Percentiles rank a stretch among this genome's conserved stretches.
phyloP scores from a whole-genome alignment of 2,329 filamentous ascomycete genomes.

The Pseudocercospora fijiensis region DNA sequence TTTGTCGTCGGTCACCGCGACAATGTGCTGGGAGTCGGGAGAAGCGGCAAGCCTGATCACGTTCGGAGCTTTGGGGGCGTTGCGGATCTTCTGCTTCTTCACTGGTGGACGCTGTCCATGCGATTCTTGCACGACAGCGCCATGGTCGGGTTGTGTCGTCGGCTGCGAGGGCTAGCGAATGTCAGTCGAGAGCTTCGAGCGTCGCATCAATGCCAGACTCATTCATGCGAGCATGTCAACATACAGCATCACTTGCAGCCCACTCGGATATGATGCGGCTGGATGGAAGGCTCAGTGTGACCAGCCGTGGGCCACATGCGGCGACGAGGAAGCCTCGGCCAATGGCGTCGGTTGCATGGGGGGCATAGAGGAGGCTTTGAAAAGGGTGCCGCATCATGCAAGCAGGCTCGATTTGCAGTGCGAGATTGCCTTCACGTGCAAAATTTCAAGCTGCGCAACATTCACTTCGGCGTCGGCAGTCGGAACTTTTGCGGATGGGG shows the following conservation, averaged over 20 bases:
- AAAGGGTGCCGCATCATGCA: slow-evolving; percentile 42
- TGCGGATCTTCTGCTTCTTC: slow-evolving; percentile 37
- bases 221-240: not conserved
- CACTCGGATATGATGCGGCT: slow-evolving; percentile 62
- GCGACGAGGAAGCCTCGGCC: slow-evolving; percentile 61
- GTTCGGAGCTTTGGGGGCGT: slow-evolving; percentile 53
- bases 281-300: slow-evolving; percentile 62
- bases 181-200: not conserved
- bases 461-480: not conserved
- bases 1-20: slow-evolving; percentile 90
- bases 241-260: slow-evolving; percentile 41
- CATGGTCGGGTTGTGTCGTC: not conserved
- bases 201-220: not conserved
- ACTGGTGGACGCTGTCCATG: slow-evolving; percentile 30
- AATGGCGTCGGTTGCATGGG: slow-evolving; percentile 12
- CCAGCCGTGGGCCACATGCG: slow-evolving; percentile 69
- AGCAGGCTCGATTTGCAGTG: too few relatives aligned
- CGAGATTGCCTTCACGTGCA: not conserved
- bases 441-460: not conserved
- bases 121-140: slow-evolving; percentile 15
- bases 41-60: slow-evolving; percentile 69
- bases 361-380: slow-evolving; percentile 41
- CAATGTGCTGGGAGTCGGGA: slow-evolving; percentile 63
- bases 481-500: not conserved
- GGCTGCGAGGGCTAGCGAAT: not conserved